Evolutionary conservation across 2,329 filamentous ascomycete species (phyloP).

Genomic region (Phaeosphaeria sp.): DNA sequence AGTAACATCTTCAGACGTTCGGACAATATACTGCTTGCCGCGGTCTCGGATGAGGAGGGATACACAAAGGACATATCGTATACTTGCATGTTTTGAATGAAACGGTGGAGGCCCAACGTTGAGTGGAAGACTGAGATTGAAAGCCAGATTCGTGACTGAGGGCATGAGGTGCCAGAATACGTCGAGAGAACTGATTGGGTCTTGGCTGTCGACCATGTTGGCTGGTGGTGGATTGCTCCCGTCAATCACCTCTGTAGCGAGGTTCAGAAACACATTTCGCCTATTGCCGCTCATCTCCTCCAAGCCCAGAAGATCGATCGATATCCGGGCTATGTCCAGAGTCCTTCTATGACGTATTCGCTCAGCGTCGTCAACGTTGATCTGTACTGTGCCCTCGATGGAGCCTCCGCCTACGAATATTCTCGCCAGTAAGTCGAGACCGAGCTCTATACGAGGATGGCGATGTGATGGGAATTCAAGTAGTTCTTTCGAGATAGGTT

Average conservation of each 20-base stretch:
- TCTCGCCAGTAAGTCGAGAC: slow-evolving; percentile 58
- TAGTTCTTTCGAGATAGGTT: slow-evolving; percentile 55
- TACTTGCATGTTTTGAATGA: slow-evolving; percentile 58
- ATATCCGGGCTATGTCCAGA: slow-evolving; percentile 57
- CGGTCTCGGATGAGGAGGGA: slow-evolving; percentile 57
- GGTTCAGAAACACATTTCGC: slow-evolving; percentile 58
- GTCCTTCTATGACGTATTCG: slow-evolving; percentile 52
- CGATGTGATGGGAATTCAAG: slow-evolving; percentile 57
- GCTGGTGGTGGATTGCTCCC: slow-evolving; percentile 57
- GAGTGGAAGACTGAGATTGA: slow-evolving; percentile 60
- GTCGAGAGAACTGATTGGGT: slow-evolving; percentile 46
- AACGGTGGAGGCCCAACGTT: slow-evolving; percentile 64
- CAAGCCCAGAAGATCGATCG: slow-evolving; percentile 60
- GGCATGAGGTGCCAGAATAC: slow-evolving; percentile 59
- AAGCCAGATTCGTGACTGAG: slow-evolving; percentile 57
- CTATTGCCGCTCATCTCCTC: slow-evolving; percentile 58
- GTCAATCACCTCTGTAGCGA: slow-evolving; percentile 61
- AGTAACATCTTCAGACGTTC: slow-evolving; percentile 58
- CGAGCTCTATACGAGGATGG: slow-evolving; percentile 58
- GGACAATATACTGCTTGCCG: slow-evolving; percentile 57
- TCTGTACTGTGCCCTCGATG: slow-evolving; percentile 58
- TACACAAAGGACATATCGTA: slow-evolving; percentile 58
- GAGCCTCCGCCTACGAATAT: slow-evolving; percentile 64
- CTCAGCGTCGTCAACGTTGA: slow-evolving; percentile 57
- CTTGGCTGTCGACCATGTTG: slow-evolving; percentile 56